Evolutionary conservation across 768 basidiomycete species (phyloP), one percentile per base, ranked within the genome.

Genomic region (Russula griseocarnosa): DNA sequence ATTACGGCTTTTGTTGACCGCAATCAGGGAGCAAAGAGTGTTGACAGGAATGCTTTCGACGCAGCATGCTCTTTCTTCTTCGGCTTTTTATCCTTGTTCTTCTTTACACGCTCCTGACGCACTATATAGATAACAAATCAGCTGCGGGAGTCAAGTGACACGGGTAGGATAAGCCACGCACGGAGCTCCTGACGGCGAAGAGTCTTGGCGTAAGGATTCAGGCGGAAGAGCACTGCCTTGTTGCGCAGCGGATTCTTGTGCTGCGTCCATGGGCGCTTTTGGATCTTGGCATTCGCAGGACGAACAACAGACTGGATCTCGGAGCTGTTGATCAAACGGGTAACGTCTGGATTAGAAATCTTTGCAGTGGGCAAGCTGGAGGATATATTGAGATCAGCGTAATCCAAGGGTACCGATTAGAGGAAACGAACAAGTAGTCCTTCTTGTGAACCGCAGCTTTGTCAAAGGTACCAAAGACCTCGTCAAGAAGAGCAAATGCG

Each of bases 201-300:
- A 51, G 90, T 89, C 85, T 96, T 96, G 72, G 95, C 96, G 78
- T 98, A 98, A 58, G 96, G 96, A 83, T 98, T 98, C 79, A 98
- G 84, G 72, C 94, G 89, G 92, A 94, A 95, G 74, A 95, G 86
- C 71, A 95, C 80, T 56, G 84, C 89, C 82, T 90, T 94, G 87
- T 97, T 97, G 79, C 85, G 76, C 72, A 97, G 84, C 58, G 95
- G 94, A 83, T 97, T 98, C 89, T 98, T 98, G 90, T 94, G 94
- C 81, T 98, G 95, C 67, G 94, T 92, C 92, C 91, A 94, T 65
- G 94, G 94, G 73, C 95, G 88, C 79, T 95, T 97, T 78, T 89
- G 87, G 66, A 79, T 74, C 77, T 92, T 90, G 67, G 86, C 80
- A 70, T 90, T 89, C 63, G 92, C 94, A 60, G 90, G 90, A 72